Base-by-base conservation (phyloP, 2,329 filamentous ascomycete species). In the Orbilia blumenaviensis region DNA sequence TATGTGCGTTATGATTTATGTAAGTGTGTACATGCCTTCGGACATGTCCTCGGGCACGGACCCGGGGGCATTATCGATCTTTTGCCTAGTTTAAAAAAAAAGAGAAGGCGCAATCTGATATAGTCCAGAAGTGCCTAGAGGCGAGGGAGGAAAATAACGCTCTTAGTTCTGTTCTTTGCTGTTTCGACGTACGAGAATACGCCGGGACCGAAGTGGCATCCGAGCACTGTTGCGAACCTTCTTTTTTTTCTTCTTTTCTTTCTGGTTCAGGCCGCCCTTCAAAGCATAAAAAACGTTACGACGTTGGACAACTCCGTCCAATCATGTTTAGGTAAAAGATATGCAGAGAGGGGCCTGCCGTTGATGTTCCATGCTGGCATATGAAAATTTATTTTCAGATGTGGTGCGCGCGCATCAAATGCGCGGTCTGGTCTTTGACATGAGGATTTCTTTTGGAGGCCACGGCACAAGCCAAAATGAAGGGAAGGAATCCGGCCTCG, bases 151-250 rank as follows among this genome's bases (percentile, higher is more conserved):
- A 54, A 50, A 54, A 54, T 54, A 54, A 54, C 48, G 48, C 48
- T 54, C 29, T 9, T n/a, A n/a, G n/a, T n/a, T n/a, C n/a, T n/a
- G n/a, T 34, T 54, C n/a, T 14, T 34, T 34, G n/a, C n/a, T 34
- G 29, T 34, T 34, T 34, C 29, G 29, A 42, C 16, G 48, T 10
- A 69, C 66, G 66, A 69, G 27, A 69, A 69, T 69, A 62, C 25
- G 16, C 66, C 66, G 66, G 66, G 66, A 54, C 66, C 66, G 66
- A 69, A 56, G 54, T 69, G 66, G 66, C 54, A 44, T 69, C 66
- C 66, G 66, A 69, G 38, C 32, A 42, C 10, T 6, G 23, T 14
- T 29, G 61, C 41, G 36, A 48, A 60, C 44, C 7, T 41, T 41
- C n/a, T 10, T 14, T 34, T 34, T 34, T 2, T 41, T 41, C n/a